These are phyloP conservation scores for Luvunga scandens DNA, from an alignment of 345 rosid species.

Conservation along the genomic window DNA sequence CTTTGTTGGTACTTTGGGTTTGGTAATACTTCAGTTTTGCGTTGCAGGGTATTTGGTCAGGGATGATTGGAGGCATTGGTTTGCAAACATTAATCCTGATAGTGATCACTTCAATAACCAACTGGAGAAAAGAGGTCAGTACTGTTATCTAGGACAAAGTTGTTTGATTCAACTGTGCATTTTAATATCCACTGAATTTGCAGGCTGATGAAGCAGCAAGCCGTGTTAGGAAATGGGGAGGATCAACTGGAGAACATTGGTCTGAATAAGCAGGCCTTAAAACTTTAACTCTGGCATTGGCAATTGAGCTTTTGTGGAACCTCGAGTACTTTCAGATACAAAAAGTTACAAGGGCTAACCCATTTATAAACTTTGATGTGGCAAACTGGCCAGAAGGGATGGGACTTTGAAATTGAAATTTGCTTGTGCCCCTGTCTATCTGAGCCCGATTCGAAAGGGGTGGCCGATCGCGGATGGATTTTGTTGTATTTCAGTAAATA, in stretches of 20 bases:
- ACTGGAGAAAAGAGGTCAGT: conserved; percentile 78
- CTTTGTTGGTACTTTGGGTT: background rate
- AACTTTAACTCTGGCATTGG: background rate
- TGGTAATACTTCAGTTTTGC: background rate
- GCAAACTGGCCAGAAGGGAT: background rate
- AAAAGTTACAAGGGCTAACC: background rate
- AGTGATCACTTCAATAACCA: conserved; percentile 57
- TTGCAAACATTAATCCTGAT: conserved; percentile 72
- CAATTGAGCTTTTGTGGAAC: background rate
- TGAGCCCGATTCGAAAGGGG: background rate
- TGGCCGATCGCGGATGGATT: background rate
- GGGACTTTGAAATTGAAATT: background rate
- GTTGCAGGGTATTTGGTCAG: conserved; percentile 91
- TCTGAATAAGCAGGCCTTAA: background rate
- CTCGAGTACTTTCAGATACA: no score
- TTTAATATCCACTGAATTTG: conserved; percentile 3
- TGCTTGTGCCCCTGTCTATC: background rate
- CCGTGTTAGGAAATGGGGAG: conserved; percentile 84
- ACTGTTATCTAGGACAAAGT: background rate
- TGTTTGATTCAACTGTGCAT: background rate
- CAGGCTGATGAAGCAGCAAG: conserved; percentile 78
- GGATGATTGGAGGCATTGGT: conserved; percentile 84
- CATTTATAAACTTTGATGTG: background rate
- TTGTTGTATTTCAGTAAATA: background rate
- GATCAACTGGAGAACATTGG: conserved; percentile 36